phyloP scores from a whole-genome alignment of 2,329 filamentous ascomycete genomes.

The Aspergillus sclerotialis region DNA sequence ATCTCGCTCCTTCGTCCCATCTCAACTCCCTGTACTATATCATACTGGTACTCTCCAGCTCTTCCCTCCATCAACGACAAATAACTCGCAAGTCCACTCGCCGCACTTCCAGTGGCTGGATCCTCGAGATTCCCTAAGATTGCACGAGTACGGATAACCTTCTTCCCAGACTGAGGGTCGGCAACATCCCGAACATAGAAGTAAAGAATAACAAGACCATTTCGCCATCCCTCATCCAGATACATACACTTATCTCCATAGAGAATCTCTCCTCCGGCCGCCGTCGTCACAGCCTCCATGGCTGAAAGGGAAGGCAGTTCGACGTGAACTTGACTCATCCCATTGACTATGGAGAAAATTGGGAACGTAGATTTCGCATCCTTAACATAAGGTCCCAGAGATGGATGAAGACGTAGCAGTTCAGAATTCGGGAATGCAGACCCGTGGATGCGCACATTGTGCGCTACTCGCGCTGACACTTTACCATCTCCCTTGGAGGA shows the following conservation, averaged over 20 bases:
- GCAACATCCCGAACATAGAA: slow-evolving; percentile 38
- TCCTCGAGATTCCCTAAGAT: slow-evolving; percentile 23
- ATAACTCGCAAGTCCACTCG: slow-evolving; percentile 50
- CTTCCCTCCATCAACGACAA: slow-evolving; percentile 42
- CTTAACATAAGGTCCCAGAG: slow-evolving; percentile 16
- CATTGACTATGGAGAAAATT: slow-evolving; percentile 34
- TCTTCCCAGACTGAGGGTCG: slow-evolving; percentile 49
- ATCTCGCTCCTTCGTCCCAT: slow-evolving; percentile 51
- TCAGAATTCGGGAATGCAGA: slow-evolving; percentile 17
- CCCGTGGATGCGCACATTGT: slow-evolving; percentile 30
- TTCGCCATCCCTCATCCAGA: slow-evolving; percentile 28
- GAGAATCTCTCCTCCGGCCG: slow-evolving; percentile 18
- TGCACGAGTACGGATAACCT: slow-evolving; percentile 26
- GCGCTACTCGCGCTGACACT: slow-evolving; percentile 28
- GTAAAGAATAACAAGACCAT: slow-evolving; percentile 23
- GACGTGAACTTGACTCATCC: slow-evolving; percentile 55
- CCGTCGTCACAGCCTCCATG: slow-evolving; percentile 36
- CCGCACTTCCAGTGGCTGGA: slow-evolving; percentile 49
- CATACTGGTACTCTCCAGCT: slow-evolving; percentile 33
- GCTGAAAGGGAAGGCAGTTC: slow-evolving; percentile 54
- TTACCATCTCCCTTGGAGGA: slow-evolving; percentile 6
- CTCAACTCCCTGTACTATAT: slow-evolving; percentile 60
- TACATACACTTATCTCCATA: slow-evolving; percentile 10
- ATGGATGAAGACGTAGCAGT: slow-evolving; percentile 19
- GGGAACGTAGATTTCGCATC: slow-evolving; percentile 14